Percentiles rank a stretch among this genome's conserved stretches.
Evolutionary conservation across 768 basidiomycete genomes (phyloP).

Genomic region (Pisolithus orientalis): DNA sequence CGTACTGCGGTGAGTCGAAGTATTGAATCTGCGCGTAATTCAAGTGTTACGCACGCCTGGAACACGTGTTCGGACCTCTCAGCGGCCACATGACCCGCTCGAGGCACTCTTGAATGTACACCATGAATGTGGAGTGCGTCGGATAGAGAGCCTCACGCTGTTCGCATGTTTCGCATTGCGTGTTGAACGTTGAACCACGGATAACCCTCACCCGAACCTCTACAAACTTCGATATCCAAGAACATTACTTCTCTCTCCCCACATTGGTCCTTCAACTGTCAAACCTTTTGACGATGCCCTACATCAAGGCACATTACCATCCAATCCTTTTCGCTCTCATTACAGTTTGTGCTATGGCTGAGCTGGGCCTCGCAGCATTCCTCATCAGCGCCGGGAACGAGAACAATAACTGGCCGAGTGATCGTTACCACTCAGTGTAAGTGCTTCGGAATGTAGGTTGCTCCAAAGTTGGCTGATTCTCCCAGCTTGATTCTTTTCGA

Average conservation of each 20-base stretch:
- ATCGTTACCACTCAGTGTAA: slow-evolving; percentile 60
- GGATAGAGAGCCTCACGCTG: slow-evolving; percentile 23
- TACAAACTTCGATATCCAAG: slow-evolving; percentile 14
- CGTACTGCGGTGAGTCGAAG: too few species aligned
- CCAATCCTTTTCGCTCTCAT: slow-evolving; percentile 61
- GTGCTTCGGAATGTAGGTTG: slow-evolving; percentile 17
- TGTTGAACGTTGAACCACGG: slow-evolving; percentile 14
- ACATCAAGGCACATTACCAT: slow-evolving; percentile 50
- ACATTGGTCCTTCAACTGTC: slow-evolving; percentile 7
- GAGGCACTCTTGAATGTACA: neutral
- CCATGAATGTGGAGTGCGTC: slow-evolving; percentile 2
- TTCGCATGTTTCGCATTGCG: slow-evolving; percentile 21
- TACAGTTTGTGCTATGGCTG: slow-evolving; percentile 59
- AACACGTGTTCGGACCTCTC: slow-evolving; percentile 8
- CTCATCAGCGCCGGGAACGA: slow-evolving; percentile 66
- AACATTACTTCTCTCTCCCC: slow-evolving; percentile 4
- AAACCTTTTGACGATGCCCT: slow-evolving; percentile 28
- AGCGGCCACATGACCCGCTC: neutral
- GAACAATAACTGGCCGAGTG: slow-evolving; percentile 51
- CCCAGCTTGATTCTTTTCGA: slow-evolving; percentile 50
- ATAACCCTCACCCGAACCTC: slow-evolving; percentile 15
- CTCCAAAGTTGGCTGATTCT: slow-evolving; percentile 1
- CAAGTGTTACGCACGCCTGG: slow-evolving; percentile 7
- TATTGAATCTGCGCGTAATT: too few species aligned
- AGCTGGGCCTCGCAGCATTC: slow-evolving; percentile 70